A percentile compares a stretch with the other conserved stretches of the same genome.
Evolutionary conservation across 2,329 filamentous ascomycete genomes (phyloP).

Genomic region (Sporothrix curviconia): DNA sequence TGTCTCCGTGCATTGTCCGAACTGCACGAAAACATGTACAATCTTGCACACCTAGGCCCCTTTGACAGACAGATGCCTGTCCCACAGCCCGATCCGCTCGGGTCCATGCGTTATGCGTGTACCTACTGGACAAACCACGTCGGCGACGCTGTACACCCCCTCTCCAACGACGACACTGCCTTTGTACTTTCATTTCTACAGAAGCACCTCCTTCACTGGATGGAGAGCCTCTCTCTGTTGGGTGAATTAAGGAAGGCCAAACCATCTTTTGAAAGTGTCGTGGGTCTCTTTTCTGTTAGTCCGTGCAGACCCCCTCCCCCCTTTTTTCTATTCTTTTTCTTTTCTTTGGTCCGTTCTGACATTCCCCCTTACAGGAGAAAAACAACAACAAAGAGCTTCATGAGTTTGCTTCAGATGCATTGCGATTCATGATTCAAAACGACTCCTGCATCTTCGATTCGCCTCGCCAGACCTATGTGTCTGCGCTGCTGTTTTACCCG

Average conservation of each 20-base stretch:
- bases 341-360: too few relatives aligned
- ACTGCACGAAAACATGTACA: conserved; percentile 9
- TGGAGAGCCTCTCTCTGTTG: neutral
- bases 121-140: conserved; percentile 4
- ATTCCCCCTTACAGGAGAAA: too few relatives aligned
- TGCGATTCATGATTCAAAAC: neutral
- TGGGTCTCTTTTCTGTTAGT: neutral
- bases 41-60: neutral
- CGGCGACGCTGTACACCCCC: neutral
- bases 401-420: neutral
- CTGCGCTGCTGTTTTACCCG: conserved; percentile 8
- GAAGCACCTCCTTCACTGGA: conserved; percentile 7
- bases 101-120: neutral
- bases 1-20: neutral
- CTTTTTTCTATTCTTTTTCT: too few relatives aligned
- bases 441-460: neutral
- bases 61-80: neutral
- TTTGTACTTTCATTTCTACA: neutral
- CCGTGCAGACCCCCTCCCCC: too few relatives aligned
- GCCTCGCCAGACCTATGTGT: conserved; percentile 9
- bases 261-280: neutral
- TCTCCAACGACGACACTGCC: neutral
- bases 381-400: too few relatives aligned
- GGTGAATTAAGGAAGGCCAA: neutral
- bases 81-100: neutral